Evolutionary conservation across 106 monocot species (phyloP).

Genomic region (Iris macrosiphon): DNA sequence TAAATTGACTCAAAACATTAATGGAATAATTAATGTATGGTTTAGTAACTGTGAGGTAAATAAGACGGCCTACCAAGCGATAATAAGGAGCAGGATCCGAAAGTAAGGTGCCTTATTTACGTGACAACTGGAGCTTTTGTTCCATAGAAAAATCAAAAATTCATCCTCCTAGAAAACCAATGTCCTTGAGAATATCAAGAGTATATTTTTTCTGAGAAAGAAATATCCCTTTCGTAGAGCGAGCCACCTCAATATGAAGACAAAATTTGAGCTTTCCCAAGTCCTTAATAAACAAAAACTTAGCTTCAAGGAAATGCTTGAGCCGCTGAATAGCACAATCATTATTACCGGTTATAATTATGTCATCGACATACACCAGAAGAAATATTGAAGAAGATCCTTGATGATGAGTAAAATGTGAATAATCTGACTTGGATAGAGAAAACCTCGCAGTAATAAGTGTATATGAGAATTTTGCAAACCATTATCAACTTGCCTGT

Average conservation of each 20-base stretch:
- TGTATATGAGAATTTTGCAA: neutral
- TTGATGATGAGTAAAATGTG: neutral
- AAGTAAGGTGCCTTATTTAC: neutral
- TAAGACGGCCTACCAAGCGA: neutral
- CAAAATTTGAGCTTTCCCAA: neutral
- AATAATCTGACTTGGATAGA: neutral
- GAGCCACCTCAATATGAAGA: neutral
- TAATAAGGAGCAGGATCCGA: neutral
- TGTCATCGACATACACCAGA: neutral
- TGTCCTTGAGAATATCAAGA: neutral
- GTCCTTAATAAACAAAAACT: neutral
- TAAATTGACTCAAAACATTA: slow-evolving; percentile 6
- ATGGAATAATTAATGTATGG: slow-evolving; percentile 3
- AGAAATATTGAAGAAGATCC: neutral
- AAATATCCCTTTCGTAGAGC: neutral
- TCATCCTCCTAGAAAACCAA: neutral
- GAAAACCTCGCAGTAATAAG: neutral
- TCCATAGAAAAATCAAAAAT: neutral
- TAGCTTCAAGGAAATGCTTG: neutral
- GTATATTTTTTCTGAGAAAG: neutral
- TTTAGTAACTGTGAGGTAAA: slow-evolving; percentile 1
- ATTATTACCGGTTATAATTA: neutral
- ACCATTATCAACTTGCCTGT: no score
- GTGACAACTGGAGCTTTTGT: slow-evolving; percentile 1
- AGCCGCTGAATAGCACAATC: neutral